Conservation (phyloP, 805 yeast species). For the Saccharomyces jurei region DNA sequence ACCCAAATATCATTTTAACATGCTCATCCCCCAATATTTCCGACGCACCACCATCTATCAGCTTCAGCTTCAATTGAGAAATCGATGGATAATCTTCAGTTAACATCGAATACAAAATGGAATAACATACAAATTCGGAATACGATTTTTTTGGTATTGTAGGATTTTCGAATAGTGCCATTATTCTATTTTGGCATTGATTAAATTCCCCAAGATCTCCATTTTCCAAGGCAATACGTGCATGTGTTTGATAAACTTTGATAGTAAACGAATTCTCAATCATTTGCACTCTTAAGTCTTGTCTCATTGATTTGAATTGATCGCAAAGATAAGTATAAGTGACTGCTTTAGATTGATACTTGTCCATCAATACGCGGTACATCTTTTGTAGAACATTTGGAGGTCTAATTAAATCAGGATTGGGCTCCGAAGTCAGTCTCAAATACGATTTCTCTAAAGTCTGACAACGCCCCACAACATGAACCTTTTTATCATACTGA, state of each 20-base stretch:
- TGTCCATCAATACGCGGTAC: constrained; percentile 43
- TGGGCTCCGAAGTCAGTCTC: constrained; percentile 85
- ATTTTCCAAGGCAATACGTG: constrained; percentile 75
- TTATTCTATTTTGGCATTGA: constrained; percentile 83
- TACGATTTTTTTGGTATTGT: constrained; percentile 27
- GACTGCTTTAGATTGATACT: constrained; percentile 41
- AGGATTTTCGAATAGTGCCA: constrained; percentile 46
- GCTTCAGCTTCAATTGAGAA: constrained; percentile 20
- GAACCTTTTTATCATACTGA: constrained; percentile 28
- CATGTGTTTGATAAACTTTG: constrained; percentile 75
- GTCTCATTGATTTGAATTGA: constrained; percentile 87
- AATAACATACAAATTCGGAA: constrained; percentile 63
- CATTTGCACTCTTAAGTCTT: constrained; percentile 88
- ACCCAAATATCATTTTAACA: constrained; percentile 24
- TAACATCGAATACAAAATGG: constrained; percentile 64
- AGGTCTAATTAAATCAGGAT: constrained; percentile 79
- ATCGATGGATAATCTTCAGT: constrained; percentile 47
- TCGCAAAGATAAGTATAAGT: constrained; percentile 74
- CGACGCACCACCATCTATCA: constrained; percentile 6
- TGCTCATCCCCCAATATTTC: constrained; percentile 12
- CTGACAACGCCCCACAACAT: constrained; percentile 56
- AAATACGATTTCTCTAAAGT: constrained; percentile 70
- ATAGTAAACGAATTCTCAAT: constrained; percentile 71
- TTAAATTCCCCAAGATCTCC: constrained; percentile 89
- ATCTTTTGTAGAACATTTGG: constrained; percentile 50